Percentiles rank a stretch among this genome's conserved stretches.
These are phyloP conservation scores for Meyerozyma athensensis DNA, from an alignment of 1,139 yeast species.

Conservation along the genomic window DNA sequence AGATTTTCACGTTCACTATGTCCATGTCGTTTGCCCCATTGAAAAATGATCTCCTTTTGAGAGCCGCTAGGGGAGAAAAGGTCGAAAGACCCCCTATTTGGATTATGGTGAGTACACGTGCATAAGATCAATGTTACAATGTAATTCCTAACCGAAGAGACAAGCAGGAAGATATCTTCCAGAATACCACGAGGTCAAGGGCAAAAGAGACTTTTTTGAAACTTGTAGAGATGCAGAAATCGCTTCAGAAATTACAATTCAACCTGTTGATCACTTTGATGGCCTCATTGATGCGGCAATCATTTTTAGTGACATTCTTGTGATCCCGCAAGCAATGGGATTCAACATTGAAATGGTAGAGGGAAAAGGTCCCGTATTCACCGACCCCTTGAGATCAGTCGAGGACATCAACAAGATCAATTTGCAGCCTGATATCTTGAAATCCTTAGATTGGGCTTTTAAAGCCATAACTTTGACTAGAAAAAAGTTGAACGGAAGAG, in stretches of 20 bases:
- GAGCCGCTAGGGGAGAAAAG: constrained; percentile 80
- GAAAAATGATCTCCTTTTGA: constrained; percentile 80
- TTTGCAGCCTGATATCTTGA: constrained; percentile 61
- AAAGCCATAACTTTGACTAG: constrained; percentile 87
- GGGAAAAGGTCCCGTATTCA: constrained; percentile 92
- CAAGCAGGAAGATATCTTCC: constrained; percentile 89
- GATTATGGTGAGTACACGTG: constrained; percentile 67
- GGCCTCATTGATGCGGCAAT: constrained; percentile 96
- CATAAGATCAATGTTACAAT: constrained; percentile 9
- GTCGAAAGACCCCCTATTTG: constrained; percentile 98
- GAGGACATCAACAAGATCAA: constrained; percentile 59
- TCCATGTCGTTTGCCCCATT: constrained; percentile 54
- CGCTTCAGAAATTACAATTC: constrained; percentile 91
- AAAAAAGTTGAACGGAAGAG: constrained; percentile 77
- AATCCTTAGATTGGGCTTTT: constrained; percentile 90
- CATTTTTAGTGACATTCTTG: constrained; percentile 90
- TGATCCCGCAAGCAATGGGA: constrained; percentile 98
- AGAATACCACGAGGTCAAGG: constrained; percentile 89
- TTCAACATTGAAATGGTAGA: constrained; percentile 92
- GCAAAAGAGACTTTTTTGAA: constrained; percentile 83
- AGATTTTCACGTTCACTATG: neutral
- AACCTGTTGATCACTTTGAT: constrained; percentile 85
- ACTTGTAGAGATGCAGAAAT: constrained; percentile 90
- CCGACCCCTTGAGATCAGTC: constrained; percentile 76
- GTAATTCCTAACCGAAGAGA: constrained; percentile 37